Conservation (phyloP, 2,329 filamentous ascomycete genomes). For the Decorospora gaudefroyi region DNA sequence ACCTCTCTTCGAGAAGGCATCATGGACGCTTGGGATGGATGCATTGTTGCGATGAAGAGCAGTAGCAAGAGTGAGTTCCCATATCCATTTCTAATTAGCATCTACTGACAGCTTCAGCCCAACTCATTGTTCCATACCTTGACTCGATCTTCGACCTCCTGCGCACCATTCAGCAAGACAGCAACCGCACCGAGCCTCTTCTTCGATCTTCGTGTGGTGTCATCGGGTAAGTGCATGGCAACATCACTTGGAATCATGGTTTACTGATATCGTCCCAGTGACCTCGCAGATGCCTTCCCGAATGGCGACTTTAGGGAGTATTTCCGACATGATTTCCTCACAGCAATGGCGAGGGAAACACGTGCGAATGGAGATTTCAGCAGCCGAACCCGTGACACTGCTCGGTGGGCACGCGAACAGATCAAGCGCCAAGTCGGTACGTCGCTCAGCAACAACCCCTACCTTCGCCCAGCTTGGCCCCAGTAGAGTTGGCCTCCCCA, state of each 20-base stretch:
- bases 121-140: slow-evolving; percentile 75
- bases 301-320: slow-evolving; percentile 81
- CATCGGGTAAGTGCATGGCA: slow-evolving; percentile 73
- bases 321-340: slow-evolving; percentile 92
- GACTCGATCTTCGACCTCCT: slow-evolving; percentile 86
- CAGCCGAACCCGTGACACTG: slow-evolving; percentile 85
- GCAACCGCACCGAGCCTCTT: slow-evolving; percentile 86
- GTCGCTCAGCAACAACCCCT: slow-evolving; percentile 24
- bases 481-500: slow-evolving; percentile 3
- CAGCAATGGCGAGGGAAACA: slow-evolving; percentile 86
- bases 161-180: slow-evolving; percentile 76
- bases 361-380: slow-evolving; percentile 86
- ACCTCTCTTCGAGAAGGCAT: slow-evolving; percentile 94
- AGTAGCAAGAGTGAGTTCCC: slow-evolving; percentile 71
- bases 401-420: slow-evolving; percentile 95
- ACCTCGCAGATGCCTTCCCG: slow-evolving; percentile 91
- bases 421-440: slow-evolving; percentile 81
- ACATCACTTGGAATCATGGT: slow-evolving; percentile 8
- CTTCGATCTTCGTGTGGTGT: slow-evolving; percentile 97
- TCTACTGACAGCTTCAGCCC: slow-evolving; percentile 57
- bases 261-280: slow-evolving; percentile 62
- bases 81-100: neutral
- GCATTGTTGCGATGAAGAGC: slow-evolving; percentile 89
- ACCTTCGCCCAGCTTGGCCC: slow-evolving; percentile 10
- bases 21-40: slow-evolving; percentile 98